These are phyloP conservation scores for Manihot esculenta DNA, from an alignment of 441 rosid genomes.

Conservation along the genomic window DNA sequence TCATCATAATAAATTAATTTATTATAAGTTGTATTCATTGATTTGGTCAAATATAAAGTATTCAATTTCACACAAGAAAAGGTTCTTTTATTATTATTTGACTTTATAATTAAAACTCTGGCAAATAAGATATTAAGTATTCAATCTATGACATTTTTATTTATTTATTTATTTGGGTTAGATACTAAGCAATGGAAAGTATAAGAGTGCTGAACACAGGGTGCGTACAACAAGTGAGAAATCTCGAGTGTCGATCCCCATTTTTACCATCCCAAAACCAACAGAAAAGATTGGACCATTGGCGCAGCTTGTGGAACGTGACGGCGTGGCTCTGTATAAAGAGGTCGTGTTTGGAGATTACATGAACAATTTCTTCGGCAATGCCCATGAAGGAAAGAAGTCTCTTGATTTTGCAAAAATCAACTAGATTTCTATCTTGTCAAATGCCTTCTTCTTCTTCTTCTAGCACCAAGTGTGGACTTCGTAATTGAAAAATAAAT, in stretches of 20 bases:
- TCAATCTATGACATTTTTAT: too few species aligned
- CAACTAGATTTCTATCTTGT: not conserved
- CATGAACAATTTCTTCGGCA: slow-evolving; percentile 48
- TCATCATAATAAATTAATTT: not conserved
- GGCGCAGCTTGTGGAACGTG: slow-evolving; percentile 39
- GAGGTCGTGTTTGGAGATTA: slow-evolving; percentile 49
- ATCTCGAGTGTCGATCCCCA: slow-evolving; percentile 60
- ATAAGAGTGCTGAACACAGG: slow-evolving; percentile 60
- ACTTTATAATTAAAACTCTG: too few species aligned
- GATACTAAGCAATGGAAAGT: slow-evolving; percentile 61
- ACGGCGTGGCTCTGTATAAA: slow-evolving; percentile 44
- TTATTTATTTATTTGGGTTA: slow-evolving; percentile 20
- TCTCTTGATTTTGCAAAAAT: slow-evolving; percentile 48
- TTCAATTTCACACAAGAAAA: too few species aligned
- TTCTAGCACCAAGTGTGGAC: too few species aligned
- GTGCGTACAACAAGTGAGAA: slow-evolving; percentile 46
- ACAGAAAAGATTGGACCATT: slow-evolving; percentile 44
- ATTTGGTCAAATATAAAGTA: too few species aligned
- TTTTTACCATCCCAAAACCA: slow-evolving; percentile 45
- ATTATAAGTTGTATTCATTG: too few species aligned
- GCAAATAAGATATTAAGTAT: too few species aligned
- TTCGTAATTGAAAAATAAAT: not conserved
- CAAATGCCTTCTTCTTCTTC: too few species aligned
- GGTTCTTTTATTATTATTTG: too few species aligned
- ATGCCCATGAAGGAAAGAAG: slow-evolving; percentile 54